Percentiles rank a stretch among this genome's conserved stretches.
Conservation (phyloP, 2,329 filamentous ascomycete species). For the Xylaria polymorpha region DNA sequence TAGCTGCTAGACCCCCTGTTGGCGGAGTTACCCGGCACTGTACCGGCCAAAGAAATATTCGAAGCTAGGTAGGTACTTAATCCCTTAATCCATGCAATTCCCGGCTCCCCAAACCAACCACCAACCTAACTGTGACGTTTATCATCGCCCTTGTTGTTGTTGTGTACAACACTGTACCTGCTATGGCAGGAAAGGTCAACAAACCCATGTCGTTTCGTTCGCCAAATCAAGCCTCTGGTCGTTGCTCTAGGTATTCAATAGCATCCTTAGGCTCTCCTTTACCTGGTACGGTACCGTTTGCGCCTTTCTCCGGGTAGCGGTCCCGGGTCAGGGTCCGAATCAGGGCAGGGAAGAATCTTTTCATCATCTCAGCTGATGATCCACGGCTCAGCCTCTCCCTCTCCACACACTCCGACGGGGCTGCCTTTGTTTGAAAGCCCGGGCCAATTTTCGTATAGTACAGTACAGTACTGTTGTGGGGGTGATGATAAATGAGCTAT, state of each 20-base stretch:
- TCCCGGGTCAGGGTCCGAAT: constrained; percentile 11
- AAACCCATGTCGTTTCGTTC: not conserved
- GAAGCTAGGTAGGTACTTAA: not conserved
- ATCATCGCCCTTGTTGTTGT: not conserved
- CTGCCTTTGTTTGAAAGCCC: constrained; percentile 31
- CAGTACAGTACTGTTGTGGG: constrained; percentile 16
- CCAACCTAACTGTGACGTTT: not conserved
- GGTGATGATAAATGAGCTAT: constrained; percentile 28
- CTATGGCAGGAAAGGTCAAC: too few relatives aligned
- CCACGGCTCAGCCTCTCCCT: constrained; percentile 39
- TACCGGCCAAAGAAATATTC: not conserved
- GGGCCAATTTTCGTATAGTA: constrained; percentile 16
- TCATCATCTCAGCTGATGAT: constrained; percentile 44
- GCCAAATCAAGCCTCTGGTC: not conserved
- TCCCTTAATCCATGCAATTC: not conserved
- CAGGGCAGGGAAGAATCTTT: constrained; percentile 17
- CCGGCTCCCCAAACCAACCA: not conserved
- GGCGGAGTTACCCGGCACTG: constrained; percentile 15
- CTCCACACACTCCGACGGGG: constrained; percentile 33
- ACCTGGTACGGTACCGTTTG: not conserved
- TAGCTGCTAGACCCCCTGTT: not conserved
- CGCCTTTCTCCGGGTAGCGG: constrained; percentile 6
- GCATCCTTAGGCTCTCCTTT: constrained; percentile 8
- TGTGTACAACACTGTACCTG: not conserved
- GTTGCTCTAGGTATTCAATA: not conserved